These are phyloP conservation scores for Pichia thaimueangensis DNA, from an alignment of 805 yeast genomes.

Conservation along the genomic window DNA sequence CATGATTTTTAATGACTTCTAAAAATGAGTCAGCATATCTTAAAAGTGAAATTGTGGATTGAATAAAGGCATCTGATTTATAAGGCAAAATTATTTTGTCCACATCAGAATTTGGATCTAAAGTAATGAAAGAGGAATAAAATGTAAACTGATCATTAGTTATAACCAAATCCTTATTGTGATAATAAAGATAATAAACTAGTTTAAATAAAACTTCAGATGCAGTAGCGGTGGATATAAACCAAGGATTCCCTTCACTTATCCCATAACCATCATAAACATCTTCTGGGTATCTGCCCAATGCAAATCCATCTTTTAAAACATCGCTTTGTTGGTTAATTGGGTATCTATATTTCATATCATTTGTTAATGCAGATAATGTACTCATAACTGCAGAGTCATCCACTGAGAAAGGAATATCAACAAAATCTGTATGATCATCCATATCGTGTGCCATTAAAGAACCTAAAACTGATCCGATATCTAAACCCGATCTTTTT, in stretches of 20 bases:
- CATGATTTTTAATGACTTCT: conserved; percentile 51
- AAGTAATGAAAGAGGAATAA: conserved; percentile 21
- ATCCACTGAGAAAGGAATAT: conserved; percentile 57
- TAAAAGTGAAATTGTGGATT: conserved; percentile 40
- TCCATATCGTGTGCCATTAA: conserved; percentile 41
- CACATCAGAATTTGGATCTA: conserved; percentile 15
- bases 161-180: conserved; percentile 37
- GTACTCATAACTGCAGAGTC: conserved; percentile 58
- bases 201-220: conserved; percentile 55
- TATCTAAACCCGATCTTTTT: conserved; percentile 66
- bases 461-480: conserved; percentile 56
- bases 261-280: conserved; percentile 68
- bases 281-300: conserved; percentile 94
- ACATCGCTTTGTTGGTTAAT: conserved; percentile 51
- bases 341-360: conserved; percentile 73
- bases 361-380: conserved; percentile 51
- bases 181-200: conserved; percentile 37
- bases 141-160: conserved; percentile 20
- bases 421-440: conserved; percentile 27
- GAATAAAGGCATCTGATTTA: conserved; percentile 39
- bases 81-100: conserved; percentile 26
- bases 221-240: conserved; percentile 67
- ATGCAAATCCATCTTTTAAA: conserved; percentile 47
- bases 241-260: conserved; percentile 92
- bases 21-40: conserved; percentile 64